These are phyloP conservation scores for Edaphochlamys debaryana DNA, from an alignment of 139 green algal species.

Conservation along the genomic window DNA sequence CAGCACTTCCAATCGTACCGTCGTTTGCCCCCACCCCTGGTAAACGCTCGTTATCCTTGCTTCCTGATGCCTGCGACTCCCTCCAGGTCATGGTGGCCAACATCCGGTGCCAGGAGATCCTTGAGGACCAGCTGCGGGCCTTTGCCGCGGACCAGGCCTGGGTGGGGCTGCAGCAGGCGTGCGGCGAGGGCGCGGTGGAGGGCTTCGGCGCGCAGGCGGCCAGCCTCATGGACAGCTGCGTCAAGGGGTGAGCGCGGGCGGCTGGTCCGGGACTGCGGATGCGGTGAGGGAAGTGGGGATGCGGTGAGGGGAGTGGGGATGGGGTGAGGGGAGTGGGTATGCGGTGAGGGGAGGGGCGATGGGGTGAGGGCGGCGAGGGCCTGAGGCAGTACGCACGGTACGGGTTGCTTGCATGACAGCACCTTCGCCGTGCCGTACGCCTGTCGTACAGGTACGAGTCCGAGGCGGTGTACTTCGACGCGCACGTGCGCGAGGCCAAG, in stretches of 20 bases:
- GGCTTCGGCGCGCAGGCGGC: conserved; percentile 69
- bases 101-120: conserved; percentile 93
- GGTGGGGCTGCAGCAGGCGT: conserved; percentile 58
- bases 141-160: conserved; percentile 75
- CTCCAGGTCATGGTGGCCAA: conserved; percentile 96
- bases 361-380: no score
- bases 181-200: conserved; percentile 49
- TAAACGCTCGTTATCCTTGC: no score
- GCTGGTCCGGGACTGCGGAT: background rate
- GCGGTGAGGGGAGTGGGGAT: background rate
- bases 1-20: no score
- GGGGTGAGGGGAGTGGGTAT: no score
- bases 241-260: conserved; percentile 62
- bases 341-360: no score
- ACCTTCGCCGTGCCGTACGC: no score
- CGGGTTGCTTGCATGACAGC: no score
- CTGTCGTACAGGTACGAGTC: conserved; percentile 78
- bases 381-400: no score
- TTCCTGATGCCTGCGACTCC: no score
- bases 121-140: conserved; percentile 69
- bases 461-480: conserved; percentile 92
- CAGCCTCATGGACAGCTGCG: conserved; percentile 74
- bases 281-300: background rate
- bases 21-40: no score
- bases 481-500: conserved; percentile 71